A percentile compares a stretch with the other conserved stretches of the same genome.
phyloP scores from a whole-genome alignment of 23 red algal species.

The Gracilaria domingensis region DNA sequence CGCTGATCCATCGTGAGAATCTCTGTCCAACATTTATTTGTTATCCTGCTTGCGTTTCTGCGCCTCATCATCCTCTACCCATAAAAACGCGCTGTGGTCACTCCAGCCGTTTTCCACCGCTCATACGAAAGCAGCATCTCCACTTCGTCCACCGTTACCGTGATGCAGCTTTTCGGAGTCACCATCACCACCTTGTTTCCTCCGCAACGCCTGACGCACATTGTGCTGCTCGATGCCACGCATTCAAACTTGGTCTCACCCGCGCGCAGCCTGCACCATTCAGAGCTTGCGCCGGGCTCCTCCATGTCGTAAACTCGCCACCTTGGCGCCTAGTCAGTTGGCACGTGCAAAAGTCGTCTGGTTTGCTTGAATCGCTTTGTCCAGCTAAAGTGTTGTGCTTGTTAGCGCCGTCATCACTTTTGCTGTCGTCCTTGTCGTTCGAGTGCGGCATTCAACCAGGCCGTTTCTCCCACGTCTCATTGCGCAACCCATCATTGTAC shows the following conservation, averaged over 20 bases:
- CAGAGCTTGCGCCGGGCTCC: background rate
- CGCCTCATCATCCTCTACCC: no score
- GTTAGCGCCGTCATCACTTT: background rate
- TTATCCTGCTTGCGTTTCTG: no score
- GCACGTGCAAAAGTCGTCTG: constrained; percentile 6
- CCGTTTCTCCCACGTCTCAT: no score
- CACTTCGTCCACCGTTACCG: background rate
- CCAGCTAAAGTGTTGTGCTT: background rate
- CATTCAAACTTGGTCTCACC: constrained; percentile 30
- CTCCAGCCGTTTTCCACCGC: no score
- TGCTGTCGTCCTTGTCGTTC: background rate
- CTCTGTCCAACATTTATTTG: no score
- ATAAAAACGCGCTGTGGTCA: no score
- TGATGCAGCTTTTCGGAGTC: background rate
- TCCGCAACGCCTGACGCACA: constrained; percentile 2
- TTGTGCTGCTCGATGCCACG: background rate
- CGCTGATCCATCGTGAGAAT: no score
- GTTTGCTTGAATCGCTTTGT: background rate
- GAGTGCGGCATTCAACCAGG: background rate
- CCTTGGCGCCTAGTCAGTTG: background rate
- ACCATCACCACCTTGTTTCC: background rate
- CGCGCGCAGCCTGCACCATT: background rate
- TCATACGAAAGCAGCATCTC: constrained; percentile 16
- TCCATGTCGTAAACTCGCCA: constrained; percentile 5
- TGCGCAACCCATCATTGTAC: no score